Base-by-base conservation (phyloP, 192 early-diverging fungal species). In the Rhizophagus sp. region DNA sequence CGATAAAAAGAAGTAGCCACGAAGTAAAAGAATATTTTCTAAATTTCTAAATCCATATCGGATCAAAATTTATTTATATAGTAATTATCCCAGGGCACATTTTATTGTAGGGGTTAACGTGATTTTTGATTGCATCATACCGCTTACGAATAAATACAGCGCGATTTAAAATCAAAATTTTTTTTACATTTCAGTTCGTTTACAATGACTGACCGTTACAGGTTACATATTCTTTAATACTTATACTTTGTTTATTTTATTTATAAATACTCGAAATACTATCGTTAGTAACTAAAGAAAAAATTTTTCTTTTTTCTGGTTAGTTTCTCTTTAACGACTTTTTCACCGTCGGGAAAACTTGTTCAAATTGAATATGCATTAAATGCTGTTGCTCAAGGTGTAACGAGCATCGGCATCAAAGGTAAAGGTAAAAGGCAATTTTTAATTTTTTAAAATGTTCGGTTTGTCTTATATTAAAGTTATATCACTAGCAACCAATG, bases 351-450 rank as follows among this genome's bases (percentile, higher is more conserved):
- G 33, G 98, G 98, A 80, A 99, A 99, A 87, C 93, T 99, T 73
- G 95, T 96, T 65, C 98, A 99, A 89, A 99, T 99, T 83, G 98
- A 99, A 85, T 93, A 99, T 87, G 98, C 98, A 0, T 88, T 99
- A 75, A 96, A 90, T 76, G 97, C 96, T 17, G 98, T 99, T 2
- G 85, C 87, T 52, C 90, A 92, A 82, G 97, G 97, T 75, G 90
- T 96, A 24, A 98, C 97, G 10, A 92, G 92, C 79, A 93, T 98
- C 63, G 97, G 97, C 47, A 97, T 98, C 87, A 98, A 97, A 90
- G 94, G 94, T 95, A 98, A 97, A 90, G 94, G 94, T 95, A 49
- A 39, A 33, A 44, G 0, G 34, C 44, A 47, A n/a, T 10, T 19
- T 71, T 80, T 24, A 39, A 62, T 44, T 12, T 12, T 71, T 61